phyloP scores from a whole-genome alignment of 352 stramenopile species.

The Globisporangium spiculum region DNA sequence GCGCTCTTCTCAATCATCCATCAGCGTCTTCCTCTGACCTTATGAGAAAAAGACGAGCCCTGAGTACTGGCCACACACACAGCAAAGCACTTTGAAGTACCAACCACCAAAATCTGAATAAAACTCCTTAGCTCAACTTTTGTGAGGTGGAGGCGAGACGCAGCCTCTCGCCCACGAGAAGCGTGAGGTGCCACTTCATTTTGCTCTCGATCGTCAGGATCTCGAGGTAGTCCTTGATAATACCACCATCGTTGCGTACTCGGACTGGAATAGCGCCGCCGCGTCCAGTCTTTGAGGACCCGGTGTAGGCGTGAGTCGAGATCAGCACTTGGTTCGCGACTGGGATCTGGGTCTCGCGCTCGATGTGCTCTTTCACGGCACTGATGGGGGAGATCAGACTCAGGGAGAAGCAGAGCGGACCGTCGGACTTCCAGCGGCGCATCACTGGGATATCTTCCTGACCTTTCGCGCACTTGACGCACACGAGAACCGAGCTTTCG shows the following conservation, averaged over 20 bases:
- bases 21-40: neutral
- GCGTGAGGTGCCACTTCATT: conserved; percentile 24
- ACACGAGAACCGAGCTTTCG: conserved; percentile 8
- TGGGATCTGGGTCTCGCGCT: conserved; percentile 14
- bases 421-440: conserved; percentile 6
- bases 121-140: neutral
- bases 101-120: neutral
- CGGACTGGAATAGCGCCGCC: neutral
- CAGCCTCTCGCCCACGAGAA: conserved; percentile 35
- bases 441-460: conserved; percentile 10
- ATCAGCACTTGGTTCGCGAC: conserved; percentile 20
- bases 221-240: conserved; percentile 17
- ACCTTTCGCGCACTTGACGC: conserved; percentile 19
- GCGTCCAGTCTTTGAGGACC: neutral
- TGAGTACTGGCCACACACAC: neutral
- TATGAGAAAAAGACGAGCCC: neutral
- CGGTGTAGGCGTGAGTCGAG: neutral
- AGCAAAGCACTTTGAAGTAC: neutral
- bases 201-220: conserved; percentile 4
- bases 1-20: neutral
- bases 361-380: conserved; percentile 18
- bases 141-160: neutral
- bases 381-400: neutral
- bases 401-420: conserved; percentile 7
- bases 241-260: conserved; percentile 5